phyloP scores from a whole-genome alignment of 148 eudicot species.

The Persicaria maculosa region DNA sequence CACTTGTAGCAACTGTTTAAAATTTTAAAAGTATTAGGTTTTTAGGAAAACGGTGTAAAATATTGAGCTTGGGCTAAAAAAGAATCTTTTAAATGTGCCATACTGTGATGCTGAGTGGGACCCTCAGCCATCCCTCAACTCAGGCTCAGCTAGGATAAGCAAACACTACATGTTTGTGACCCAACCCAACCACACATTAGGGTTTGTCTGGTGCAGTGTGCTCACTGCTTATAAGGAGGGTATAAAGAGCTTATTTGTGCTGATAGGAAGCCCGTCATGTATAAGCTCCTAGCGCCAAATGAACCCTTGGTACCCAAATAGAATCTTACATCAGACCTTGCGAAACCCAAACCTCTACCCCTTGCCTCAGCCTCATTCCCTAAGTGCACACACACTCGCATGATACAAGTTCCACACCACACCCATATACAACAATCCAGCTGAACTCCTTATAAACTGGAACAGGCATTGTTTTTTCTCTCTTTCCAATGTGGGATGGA shows the following conservation, averaged over 20 bases:
- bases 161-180: background rate
- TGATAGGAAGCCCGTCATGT: no score
- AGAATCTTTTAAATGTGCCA: background rate
- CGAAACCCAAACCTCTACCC: background rate
- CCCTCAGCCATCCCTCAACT: conserved; percentile 3
- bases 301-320: background rate
- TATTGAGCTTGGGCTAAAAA: background rate
- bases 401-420: background rate
- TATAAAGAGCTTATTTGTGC: no score
- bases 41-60: background rate
- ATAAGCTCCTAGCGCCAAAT: no score
- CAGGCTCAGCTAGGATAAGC: background rate
- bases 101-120: background rate
- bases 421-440: background rate
- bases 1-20: background rate
- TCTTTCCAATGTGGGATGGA: background rate
- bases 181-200: background rate
- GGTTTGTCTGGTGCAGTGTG: no score
- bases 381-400: background rate
- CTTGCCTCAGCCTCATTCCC: background rate
- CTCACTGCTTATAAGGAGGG: no score
- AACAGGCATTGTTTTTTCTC: background rate
- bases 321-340: background rate
- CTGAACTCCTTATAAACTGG: background rate
- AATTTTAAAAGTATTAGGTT: background rate